phyloP scores from a whole-genome alignment of 192 early-diverging fungal genomes.

The Backusella psychrophila region DNA sequence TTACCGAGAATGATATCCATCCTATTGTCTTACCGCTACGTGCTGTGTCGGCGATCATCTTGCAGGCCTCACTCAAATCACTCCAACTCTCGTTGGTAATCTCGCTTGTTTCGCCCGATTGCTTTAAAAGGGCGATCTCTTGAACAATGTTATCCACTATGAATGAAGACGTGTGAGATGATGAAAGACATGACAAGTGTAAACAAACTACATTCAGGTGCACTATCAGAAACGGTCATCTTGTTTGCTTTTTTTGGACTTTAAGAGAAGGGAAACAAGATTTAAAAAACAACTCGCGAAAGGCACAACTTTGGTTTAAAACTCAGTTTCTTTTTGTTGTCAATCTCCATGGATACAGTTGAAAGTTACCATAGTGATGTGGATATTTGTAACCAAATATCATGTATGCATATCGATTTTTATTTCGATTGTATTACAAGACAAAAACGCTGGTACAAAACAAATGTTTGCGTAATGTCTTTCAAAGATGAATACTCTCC shows the following conservation, averaged over 20 bases:
- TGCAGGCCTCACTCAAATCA: neutral
- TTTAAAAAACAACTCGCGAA: neutral
- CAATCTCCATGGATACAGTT: too few species aligned
- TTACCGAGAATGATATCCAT: neutral
- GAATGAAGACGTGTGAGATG: neutral
- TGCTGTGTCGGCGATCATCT: conserved; percentile 7
- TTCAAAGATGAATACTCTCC: too few species aligned
- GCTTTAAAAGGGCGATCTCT: neutral
- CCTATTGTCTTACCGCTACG: conserved; percentile 4
- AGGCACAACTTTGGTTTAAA: neutral
- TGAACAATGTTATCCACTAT: neutral
- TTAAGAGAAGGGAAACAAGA: neutral
- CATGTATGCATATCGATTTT: too few species aligned
- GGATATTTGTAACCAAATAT: too few species aligned
- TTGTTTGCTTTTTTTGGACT: neutral
- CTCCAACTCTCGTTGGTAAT: neutral
- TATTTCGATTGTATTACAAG: too few species aligned
- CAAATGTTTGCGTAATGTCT: too few species aligned
- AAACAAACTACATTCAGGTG: neutral
- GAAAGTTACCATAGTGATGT: too few species aligned
- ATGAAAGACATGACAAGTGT: neutral
- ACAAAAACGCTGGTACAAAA: too few species aligned
- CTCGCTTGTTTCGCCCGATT: neutral
- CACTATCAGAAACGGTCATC: neutral
- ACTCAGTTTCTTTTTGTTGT: neutral